Base-by-base conservation (phyloP, 169 alveolate genomes). In the Toxoplasma gondii region DNA sequence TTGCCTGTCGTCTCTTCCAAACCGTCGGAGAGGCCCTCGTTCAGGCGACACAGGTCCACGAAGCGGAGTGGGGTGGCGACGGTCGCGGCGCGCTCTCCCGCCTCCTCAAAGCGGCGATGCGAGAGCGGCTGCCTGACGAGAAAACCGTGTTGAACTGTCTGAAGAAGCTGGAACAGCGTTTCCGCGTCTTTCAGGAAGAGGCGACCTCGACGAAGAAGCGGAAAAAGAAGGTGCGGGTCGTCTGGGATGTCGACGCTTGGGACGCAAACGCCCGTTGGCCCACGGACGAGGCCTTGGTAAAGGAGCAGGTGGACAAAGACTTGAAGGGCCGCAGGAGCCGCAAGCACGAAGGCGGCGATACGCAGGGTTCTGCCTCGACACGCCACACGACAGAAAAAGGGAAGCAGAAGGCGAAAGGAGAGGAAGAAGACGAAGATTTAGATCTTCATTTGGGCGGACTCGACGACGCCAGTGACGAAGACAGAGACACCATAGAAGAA, bases 111-210 rank as follows among this genome's bases (percentile, higher is more conserved):
- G 53, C 90, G 31, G 34, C 90, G 22, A 31, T 82, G 36, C n/a
- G 90, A 36, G 90, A 82, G 31, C 2, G 64, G 7, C 64, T 82
- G 31, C 90, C 90, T 22, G 90, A 82, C 67, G 90, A 82, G 64
- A 82, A 82, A 36, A 82, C 90, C 17, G 41, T 82, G 69, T 38
- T 82, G 90, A 82, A 82, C 64, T 82, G 90, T 24, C 34, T 82
- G 24, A 24, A 27, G 41, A 82, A 44, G 64, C 90, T 82, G 90
- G 44, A 82, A 67, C 53, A 44, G 41, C 90, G 41, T 31, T 43
- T 82, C 90, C 41, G 31, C 36, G n/a, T 24, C 67, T 43, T 43
- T 2, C 19, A 29, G 49, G 34, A 38, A 36, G 69, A 82, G 2
- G 27, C 39, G 43, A n/a, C 27, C 45, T 16, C 45, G 1, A 19